Evolutionary conservation across 371 early-diverging fungal genomes (phyloP), one percentile per base, ranked within the genome.

Genomic region (Mucor plumbeus): DNA sequence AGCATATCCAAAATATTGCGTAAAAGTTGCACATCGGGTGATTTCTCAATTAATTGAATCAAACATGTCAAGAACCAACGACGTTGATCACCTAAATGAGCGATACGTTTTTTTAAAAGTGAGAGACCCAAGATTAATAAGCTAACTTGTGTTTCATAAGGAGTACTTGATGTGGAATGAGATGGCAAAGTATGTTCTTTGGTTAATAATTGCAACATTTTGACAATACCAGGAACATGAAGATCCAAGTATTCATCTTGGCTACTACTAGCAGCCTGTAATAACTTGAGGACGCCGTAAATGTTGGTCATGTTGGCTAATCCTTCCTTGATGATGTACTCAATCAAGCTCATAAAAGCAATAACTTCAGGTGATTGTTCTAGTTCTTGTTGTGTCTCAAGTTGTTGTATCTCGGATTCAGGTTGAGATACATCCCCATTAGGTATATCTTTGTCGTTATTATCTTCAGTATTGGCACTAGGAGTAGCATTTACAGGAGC

Each of bases 61-160:
- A 98, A 74, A n/a, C 88, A 87, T 4, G 89, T 89, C 60, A 97
- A 75, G 76, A 93, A 95, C 80, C 89, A 84, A 63, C 93, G 91
- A 14, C 99, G 90, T 48, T 92, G 91, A 61, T 99, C 99, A 38
- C 91, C 96, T 41, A 97, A 82, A 39, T 90, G 83, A 1, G 92
- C 85, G 5, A 95, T 88, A 21, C 94, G 86, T 47, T 82, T 82
- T 59, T 93, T 94, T 26, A 97, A 78, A 33, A 97, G 73, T 33
- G 88, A 81, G 5, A 97, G 74, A 8, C 92, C 84, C 67, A 91
- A 77, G 47, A 91, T 83, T 43, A 93, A 67, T 34, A 90, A 62
- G 41, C 87, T 90, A 15, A 86, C 85, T 21, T 86, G 80, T 1
- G 89, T 84, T 59, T 90, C 90, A n/a, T 66, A 55, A 10, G 74